These are phyloP conservation scores for Epichloe hybrida DNA, from an alignment of 2,329 filamentous ascomycete species.

Conservation along the genomic window DNA sequence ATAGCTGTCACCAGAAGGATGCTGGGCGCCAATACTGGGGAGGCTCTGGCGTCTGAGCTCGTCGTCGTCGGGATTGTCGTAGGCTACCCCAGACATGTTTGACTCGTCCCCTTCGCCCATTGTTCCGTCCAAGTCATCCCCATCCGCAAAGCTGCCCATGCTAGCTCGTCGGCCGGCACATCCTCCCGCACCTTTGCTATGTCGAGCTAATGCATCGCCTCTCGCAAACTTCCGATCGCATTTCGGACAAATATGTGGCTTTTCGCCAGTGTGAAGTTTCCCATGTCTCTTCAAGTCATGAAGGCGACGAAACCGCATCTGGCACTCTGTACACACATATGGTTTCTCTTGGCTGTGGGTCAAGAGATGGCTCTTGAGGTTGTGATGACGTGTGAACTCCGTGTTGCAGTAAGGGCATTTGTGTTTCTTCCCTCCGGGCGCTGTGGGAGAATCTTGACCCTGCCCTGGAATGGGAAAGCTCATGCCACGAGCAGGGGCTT, in stretches of 20 bases:
- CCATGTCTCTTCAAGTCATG: slow-evolving; percentile 94
- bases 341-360: slow-evolving; percentile 98
- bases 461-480: slow-evolving; percentile 41
- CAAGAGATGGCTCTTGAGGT: slow-evolving; percentile 90
- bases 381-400: slow-evolving; percentile 94
- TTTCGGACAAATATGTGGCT: slow-evolving; percentile 87
- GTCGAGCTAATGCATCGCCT: slow-evolving; percentile 84
- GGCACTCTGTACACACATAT: slow-evolving; percentile 85
- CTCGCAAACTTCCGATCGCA: slow-evolving; percentile 91
- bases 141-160: slow-evolving; percentile 66
- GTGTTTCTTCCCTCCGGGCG: slow-evolving; percentile 63
- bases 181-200: slow-evolving; percentile 90
- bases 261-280: slow-evolving; percentile 92
- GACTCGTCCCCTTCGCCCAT: slow-evolving; percentile 39
- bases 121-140: slow-evolving; percentile 53
- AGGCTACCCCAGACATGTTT: slow-evolving; percentile 42
- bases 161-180: slow-evolving; percentile 86
- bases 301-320: slow-evolving; percentile 79
- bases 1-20: slow-evolving; percentile 45
- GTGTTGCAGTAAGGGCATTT: slow-evolving; percentile 95
- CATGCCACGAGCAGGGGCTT: slow-evolving; percentile 36
- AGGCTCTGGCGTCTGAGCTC: slow-evolving; percentile 55
- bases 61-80: slow-evolving; percentile 45
- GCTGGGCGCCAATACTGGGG: slow-evolving; percentile 61
- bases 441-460: slow-evolving; percentile 41